Base-by-base conservation (phyloP, 352 stramenopile species). In the Phytophthora sp. region DNA sequence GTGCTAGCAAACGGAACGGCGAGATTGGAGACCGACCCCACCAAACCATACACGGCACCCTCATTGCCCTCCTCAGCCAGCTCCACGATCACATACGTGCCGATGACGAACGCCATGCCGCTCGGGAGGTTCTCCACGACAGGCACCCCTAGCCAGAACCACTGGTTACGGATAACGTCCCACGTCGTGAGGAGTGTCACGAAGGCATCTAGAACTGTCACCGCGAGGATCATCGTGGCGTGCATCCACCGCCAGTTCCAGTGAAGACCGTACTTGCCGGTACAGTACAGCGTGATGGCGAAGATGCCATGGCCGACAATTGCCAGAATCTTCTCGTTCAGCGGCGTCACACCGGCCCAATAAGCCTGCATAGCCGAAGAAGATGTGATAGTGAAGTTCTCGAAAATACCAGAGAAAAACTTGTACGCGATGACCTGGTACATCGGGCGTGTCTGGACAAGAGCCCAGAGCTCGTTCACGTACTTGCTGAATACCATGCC, bases 381-480 rank as follows among this genome's bases (percentile, higher is more conserved):
- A 5, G 61, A 54, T 6, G 68, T 70, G 53, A 68, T 72, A 3
- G 56, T 70, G 32, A 82, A 77, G 56, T 52, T 72, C 30, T 66
- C 55, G n/a, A 77, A 76, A 9, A 83, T 63, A 12, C 71, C 72
- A 0, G 66, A 74, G 32, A 78, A 76, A 42, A 80, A 79, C 30
- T 72, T 79, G 61, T 79, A 82, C 12, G 70, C 69, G 28, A 82
- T 74, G 37, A 82, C 66, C 42, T 82, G 73, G 66, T 82, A 84
- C 63, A 89, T 54, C 4, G 74, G 62, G 13, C 63, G 62, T 5
- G 37, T 64, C 63, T 88, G 66, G 5, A 88, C 21, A 2, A 79
- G 52, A 12, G 21, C 30, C 69, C 73, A 89, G 2, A 87, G 42
- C 7, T 76, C 48, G 4, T 20, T 54, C 12, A 78, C 6, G 60